Evolutionary conservation across 78 protist genomes (phyloP).

Genomic region (Speleostelium caveatum): DNA sequence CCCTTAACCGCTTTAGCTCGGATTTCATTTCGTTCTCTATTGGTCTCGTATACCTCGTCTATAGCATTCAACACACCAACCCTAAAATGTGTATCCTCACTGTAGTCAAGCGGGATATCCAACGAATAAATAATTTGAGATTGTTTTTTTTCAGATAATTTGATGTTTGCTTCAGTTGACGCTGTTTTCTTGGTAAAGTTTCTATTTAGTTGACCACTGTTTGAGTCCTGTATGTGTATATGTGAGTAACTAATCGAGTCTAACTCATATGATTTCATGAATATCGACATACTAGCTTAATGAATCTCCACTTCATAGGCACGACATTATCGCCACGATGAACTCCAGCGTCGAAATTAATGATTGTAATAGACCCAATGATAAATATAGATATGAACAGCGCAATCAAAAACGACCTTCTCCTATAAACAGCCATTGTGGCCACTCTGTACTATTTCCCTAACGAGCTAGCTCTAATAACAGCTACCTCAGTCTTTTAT

Average conservation of each 20-base stretch:
- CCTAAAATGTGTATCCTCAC: neutral
- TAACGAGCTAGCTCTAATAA: too few relatives aligned
- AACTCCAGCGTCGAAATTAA: neutral
- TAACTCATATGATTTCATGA: too few relatives aligned
- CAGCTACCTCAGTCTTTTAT: too few relatives aligned
- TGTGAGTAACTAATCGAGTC: too few relatives aligned
- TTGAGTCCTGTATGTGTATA: too few relatives aligned
- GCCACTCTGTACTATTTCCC: too few relatives aligned
- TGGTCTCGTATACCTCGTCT: neutral
- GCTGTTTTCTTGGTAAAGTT: too few relatives aligned
- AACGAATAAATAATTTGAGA: too few relatives aligned
- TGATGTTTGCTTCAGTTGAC: too few relatives aligned
- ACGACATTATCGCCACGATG: neutral
- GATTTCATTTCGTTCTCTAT: neutral
- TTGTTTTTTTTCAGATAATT: too few relatives aligned
- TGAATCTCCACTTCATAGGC: neutral
- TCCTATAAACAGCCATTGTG: too few relatives aligned
- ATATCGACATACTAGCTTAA: neutral
- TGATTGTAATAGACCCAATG: neutral
- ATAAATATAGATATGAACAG: neutral
- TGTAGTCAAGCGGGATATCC: too few relatives aligned
- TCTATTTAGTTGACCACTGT: neutral
- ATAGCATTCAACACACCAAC: slow-evolving; percentile 1
- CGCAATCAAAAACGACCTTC: neutral
- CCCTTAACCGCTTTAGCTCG: slow-evolving; percentile 6